Percentiles rank a stretch among this genome's conserved stretches.
Evolutionary conservation across 495 filamentous ascomycete genomes (phyloP).

Genomic region (Parathielavia appendiculata): DNA sequence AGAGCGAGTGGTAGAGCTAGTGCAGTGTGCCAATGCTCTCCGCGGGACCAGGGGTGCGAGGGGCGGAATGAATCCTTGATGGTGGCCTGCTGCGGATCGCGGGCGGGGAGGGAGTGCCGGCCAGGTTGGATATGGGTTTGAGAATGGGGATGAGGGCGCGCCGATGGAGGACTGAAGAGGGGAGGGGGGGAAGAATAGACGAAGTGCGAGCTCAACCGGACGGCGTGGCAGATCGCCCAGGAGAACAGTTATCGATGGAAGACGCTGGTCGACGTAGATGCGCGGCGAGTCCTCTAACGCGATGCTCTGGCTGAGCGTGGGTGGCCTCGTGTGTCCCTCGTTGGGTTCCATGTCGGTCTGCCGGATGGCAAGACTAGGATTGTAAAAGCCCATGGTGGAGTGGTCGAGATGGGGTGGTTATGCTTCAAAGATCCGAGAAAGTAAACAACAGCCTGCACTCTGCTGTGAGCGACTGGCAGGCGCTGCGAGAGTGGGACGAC

Average conservation of each 20-base stretch:
- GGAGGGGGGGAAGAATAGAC: not conserved
- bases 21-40: not conserved
- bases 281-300: not conserved
- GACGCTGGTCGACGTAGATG: slow-evolving; percentile 3
- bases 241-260: slow-evolving; percentile 20
- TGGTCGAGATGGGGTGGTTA: not conserved
- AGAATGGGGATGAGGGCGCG: not conserved
- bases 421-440: not conserved
- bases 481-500: not conserved
- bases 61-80: not conserved
- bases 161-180: not conserved
- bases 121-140: not conserved
- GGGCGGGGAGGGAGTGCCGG: slow-evolving; percentile 3
- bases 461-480: not conserved
- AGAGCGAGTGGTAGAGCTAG: not conserved
- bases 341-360: not conserved
- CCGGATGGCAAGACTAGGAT: slow-evolving; percentile 1
- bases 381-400: not conserved
- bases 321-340: slow-evolving; percentile 3
- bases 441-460: not conserved
- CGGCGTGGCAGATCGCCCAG: slow-evolving; percentile 12
- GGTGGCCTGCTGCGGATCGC: not conserved
- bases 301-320: not conserved
- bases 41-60: not conserved
- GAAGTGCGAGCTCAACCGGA: not conserved